Base-by-base conservation (phyloP, 176 grass and related monocot genomes). In the Calamus simplicifolius region DNA sequence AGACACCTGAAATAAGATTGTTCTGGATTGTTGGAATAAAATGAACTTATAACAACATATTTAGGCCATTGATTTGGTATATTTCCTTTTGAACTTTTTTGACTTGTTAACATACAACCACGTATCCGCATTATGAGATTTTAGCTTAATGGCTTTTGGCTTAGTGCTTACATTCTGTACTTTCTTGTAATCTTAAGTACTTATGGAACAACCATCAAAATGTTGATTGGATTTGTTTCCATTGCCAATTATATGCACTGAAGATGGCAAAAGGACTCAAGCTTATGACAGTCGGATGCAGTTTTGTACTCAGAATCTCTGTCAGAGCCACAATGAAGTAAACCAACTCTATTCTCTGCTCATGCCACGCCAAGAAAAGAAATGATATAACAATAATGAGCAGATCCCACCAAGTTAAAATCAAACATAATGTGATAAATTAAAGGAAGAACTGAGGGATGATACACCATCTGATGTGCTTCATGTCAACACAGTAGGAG, bases 271-370 rank as follows among this genome's bases (percentile, higher is more conserved):
- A 81, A 50, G 70, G 77, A 54, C 80, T 70, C 0, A 65, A 70
- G 1, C 23, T 51, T 17, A 78, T 48, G 1, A 61, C 49, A 15
- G 35, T 56, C 3, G 86, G 81, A 52, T 73, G 62, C n/a, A 78
- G 57, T 48, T 84, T 89, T 25, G 13, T 68, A 1, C 66, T 81
- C 43, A 81, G 50, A 51, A 59, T 74, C 49, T 89, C 86, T 59
- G 85, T 77, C 27, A 89, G 66, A 56, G 81, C 73, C 73, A 81
- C 77, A n/a, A 85, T 35, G 2, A 89, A 74, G 73, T 89, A 89
- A 56, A 89, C 86, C 77, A 89, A 67, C 4, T 81, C 85, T 49
- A 89, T 89, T 61, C 85, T 81, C 86, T 81, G 67, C 55, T 57
- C 56, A 79, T 2, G 15, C 61, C 58, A 19, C 21, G 1, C 21